These are phyloP conservation scores for Oxyria digyna DNA, from an alignment of 148 eudicot genomes.

Conservation along the genomic window DNA sequence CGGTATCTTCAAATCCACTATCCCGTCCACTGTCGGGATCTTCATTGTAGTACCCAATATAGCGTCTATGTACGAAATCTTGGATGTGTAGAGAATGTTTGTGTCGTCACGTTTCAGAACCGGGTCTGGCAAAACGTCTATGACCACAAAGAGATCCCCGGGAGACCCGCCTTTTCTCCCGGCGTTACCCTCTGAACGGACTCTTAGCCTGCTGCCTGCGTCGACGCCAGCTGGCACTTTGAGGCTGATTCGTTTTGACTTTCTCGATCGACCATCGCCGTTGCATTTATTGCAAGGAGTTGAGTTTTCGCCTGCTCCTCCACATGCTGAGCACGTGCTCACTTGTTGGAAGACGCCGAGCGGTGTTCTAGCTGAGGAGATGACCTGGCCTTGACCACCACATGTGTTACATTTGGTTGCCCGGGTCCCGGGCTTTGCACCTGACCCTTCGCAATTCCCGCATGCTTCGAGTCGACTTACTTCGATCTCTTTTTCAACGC, in stretches of 20 bases:
- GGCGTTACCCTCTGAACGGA: constrained; percentile 74
- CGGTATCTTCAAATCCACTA: constrained; percentile 79
- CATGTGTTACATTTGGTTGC: constrained; percentile 63
- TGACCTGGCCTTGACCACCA: constrained; percentile 90
- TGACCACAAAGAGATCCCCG: constrained; percentile 69
- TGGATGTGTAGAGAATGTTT: constrained; percentile 70
- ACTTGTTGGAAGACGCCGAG: constrained; percentile 92
- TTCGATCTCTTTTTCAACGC: constrained; percentile 82
- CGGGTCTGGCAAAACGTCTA: constrained; percentile 61
- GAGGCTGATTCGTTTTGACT: constrained; percentile 74
- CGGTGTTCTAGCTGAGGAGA: constrained; percentile 78
- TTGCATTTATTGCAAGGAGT: constrained; percentile 75
- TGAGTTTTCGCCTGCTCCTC: constrained; percentile 62
- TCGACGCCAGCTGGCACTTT: constrained; percentile 96
- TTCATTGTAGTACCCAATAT: constrained; percentile 67
- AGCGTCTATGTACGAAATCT: constrained; percentile 80
- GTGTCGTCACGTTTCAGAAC: constrained; percentile 76
- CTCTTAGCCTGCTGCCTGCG: constrained; percentile 71
- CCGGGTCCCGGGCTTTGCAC: constrained; percentile 79
- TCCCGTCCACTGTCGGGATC: constrained; percentile 89
- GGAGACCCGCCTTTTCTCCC: constrained; percentile 85
- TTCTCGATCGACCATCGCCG: constrained; percentile 75
- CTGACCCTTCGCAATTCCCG: constrained; percentile 75
- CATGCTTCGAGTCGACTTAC: constrained; percentile 66
- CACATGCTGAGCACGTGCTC: constrained; percentile 72